Percentiles rank a stretch among this genome's conserved stretches.
These are phyloP conservation scores for Pachyrhizus erosus DNA, from an alignment of 306 rosid genomes.

Conservation along the genomic window DNA sequence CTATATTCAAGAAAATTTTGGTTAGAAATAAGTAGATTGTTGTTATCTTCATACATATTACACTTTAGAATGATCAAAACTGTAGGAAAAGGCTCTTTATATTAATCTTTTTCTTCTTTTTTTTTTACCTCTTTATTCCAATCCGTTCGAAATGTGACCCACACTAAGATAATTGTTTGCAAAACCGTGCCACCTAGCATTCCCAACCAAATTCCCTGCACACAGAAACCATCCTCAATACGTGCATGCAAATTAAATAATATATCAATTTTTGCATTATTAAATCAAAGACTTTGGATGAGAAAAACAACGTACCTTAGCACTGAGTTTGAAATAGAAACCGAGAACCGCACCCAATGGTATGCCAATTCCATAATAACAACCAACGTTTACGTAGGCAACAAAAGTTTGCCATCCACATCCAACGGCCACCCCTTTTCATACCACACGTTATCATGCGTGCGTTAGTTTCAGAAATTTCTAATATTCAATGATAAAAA, in stretches of 20 bases:
- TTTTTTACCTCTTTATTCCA: constrained; percentile 73
- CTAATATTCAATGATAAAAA: too few relatives aligned
- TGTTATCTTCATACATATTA: not conserved
- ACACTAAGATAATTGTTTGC: constrained; percentile 69
- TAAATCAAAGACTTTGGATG: not conserved
- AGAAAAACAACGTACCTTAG: constrained; percentile 59
- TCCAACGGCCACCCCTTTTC: constrained; percentile 94
- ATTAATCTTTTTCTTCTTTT: not conserved
- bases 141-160: constrained; percentile 71
- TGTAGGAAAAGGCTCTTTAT: not conserved
- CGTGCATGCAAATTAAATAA: not conserved
- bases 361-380: constrained; percentile 73
- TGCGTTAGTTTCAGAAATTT: not conserved
- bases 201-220: constrained; percentile 85
- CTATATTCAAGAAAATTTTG: constrained; percentile 40
- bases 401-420: constrained; percentile 96
- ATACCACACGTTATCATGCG: not conserved
- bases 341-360: constrained; percentile 80
- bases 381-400: constrained; percentile 80
- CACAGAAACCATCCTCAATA: not conserved
- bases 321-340: constrained; percentile 71
- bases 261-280: not conserved
- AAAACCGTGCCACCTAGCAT: constrained; percentile 68
- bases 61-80: not conserved
- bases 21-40: not conserved